Evolutionary conservation across 164 flowering plant genomes (phyloP).

Genomic region (Vitis rupestris): DNA sequence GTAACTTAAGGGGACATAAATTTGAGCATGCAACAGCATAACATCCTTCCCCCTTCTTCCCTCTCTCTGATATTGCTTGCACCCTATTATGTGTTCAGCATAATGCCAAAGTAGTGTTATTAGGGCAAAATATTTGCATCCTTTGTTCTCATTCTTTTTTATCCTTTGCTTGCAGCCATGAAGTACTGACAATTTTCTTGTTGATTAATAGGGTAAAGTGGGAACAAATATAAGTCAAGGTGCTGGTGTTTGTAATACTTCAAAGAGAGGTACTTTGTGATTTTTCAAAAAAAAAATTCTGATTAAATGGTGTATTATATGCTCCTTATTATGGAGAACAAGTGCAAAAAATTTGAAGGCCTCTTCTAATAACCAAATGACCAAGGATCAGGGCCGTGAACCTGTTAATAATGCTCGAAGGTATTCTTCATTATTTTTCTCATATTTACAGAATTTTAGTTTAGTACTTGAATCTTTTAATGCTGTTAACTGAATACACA

Average conservation of each 20-base stretch:
- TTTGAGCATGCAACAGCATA: too few species aligned
- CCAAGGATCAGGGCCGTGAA: constrained; percentile 15
- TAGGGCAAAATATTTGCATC: too few species aligned
- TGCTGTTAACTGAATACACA: background rate
- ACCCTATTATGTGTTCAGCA: too few species aligned
- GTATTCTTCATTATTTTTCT: constrained; percentile 16
- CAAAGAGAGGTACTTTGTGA: constrained; percentile 24
- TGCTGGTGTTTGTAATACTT: constrained; percentile 5
- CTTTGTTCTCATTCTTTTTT: too few species aligned
- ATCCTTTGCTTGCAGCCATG: too few species aligned
- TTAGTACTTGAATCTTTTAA: background rate
- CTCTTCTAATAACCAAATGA: constrained; percentile 18
- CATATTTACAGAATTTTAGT: background rate
- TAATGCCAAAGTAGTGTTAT: too few species aligned
- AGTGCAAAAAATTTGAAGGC: constrained; percentile 21
- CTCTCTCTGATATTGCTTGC: too few species aligned
- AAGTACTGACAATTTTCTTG: too few species aligned
- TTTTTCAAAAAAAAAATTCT: background rate
- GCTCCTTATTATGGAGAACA: background rate
- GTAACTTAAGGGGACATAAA: too few species aligned
- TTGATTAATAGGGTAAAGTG: too few species aligned
- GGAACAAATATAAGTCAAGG: too few species aligned
- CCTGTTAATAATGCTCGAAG: constrained; percentile 18
- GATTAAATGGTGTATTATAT: background rate
- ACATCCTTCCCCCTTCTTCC: too few species aligned